Percentiles rank a stretch among this genome's conserved stretches.
phyloP scores from a whole-genome alignment of 2,329 filamentous ascomycete species.

The Xylariaceae sp. region DNA sequence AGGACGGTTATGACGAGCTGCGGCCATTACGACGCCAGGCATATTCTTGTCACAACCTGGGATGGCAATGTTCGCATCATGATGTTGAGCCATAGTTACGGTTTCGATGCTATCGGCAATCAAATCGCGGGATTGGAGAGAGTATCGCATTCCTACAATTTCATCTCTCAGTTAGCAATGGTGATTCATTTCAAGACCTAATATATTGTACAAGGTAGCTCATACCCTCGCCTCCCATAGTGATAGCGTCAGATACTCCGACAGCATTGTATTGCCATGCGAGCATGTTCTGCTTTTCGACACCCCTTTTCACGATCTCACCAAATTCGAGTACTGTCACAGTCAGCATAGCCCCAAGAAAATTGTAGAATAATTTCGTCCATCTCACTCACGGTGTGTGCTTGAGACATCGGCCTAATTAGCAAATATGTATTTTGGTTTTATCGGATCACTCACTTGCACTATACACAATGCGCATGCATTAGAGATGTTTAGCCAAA shows the following conservation, averaged over 20 bases:
- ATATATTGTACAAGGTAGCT: not conserved
- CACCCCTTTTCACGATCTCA: conserved; percentile 77
- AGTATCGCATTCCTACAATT: conserved; percentile 82
- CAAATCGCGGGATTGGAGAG: conserved; percentile 82
- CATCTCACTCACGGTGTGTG: conserved; percentile 32
- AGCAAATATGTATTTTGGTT: not conserved
- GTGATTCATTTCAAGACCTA: not conserved
- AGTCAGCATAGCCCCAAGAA: conserved; percentile 8
- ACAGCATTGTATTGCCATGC: conserved; percentile 94
- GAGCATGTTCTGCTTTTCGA: conserved; percentile 80
- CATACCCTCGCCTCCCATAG: conserved; percentile 87
- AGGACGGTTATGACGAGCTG: conserved; percentile 85
- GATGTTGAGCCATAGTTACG: conserved; percentile 84
- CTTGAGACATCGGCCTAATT: conserved; percentile 15
- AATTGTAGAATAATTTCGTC: too few relatives aligned
- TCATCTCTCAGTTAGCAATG: not conserved
- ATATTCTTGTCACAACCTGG: conserved; percentile 98
- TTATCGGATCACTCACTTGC: conserved; percentile 24
- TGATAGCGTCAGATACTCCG: conserved; percentile 85
- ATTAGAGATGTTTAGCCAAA: too few relatives aligned
- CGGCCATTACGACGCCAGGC: conserved; percentile 88
- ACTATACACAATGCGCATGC: conserved; percentile 12
- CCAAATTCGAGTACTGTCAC: conserved; percentile 76
- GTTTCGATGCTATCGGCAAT: conserved; percentile 95
- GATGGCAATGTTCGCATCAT: conserved; percentile 90